Conservation (phyloP, 306 rosid species). For the Carpinus fangiana region DNA sequence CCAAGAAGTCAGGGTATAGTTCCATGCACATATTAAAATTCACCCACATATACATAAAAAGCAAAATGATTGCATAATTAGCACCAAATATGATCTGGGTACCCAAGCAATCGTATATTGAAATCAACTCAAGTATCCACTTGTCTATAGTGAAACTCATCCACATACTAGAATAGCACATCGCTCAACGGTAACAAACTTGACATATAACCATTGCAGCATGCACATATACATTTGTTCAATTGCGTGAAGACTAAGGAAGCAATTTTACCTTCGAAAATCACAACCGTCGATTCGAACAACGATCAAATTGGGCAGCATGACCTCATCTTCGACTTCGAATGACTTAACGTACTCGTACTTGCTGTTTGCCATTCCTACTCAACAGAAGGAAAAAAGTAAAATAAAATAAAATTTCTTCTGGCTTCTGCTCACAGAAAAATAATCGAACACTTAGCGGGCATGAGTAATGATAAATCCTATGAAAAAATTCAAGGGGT, state of each 20-base stretch:
- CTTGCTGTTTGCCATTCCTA: constrained; percentile 72
- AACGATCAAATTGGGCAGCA: constrained; percentile 65
- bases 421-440: background rate
- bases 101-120: background rate
- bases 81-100: background rate
- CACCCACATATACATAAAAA: background rate
- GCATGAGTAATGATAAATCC: too few relatives aligned
- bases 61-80: background rate
- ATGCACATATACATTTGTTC: background rate
- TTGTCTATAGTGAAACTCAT: background rate
- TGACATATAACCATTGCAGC: background rate
- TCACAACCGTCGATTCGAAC: constrained; percentile 53
- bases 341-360: constrained; percentile 79
- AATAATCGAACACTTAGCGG: background rate
- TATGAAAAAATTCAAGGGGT: too few relatives aligned
- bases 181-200: background rate
- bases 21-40: background rate
- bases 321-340: constrained; percentile 71
- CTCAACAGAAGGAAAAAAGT: background rate
- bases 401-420: background rate
- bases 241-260: background rate
- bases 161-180: background rate
- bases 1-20: background rate
- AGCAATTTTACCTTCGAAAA: constrained; percentile 37
- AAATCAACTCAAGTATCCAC: too few relatives aligned